These are phyloP conservation scores for Powellomyces hirtus DNA, from an alignment of 192 early-diverging fungal species.

Conservation along the genomic window DNA sequence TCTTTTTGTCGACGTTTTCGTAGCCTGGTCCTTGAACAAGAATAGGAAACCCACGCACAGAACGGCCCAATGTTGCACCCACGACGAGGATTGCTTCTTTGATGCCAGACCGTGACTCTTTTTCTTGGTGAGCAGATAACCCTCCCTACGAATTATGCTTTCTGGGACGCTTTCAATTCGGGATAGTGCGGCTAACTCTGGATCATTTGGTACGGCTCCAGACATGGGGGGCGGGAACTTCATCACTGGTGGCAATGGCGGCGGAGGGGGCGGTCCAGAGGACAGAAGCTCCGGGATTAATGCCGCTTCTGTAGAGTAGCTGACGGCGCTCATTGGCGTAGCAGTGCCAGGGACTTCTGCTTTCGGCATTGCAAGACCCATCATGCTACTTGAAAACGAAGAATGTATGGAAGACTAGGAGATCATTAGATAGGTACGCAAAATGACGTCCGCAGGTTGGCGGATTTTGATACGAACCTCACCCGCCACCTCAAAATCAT, in stretches of 20 bases:
- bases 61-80: constrained; percentile 39
- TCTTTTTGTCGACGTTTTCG: constrained; percentile 23
- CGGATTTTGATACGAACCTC: not conserved
- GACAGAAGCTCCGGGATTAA: constrained; percentile 1
- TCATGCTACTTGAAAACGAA: not conserved
- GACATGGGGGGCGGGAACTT: not conserved
- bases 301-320: not conserved
- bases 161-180: constrained; percentile 30
- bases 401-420: not conserved
- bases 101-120: constrained; percentile 5
- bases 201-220: constrained; percentile 1
- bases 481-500: not conserved
- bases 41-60: constrained; percentile 50
- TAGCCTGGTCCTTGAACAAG: constrained; percentile 48
- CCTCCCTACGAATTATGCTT: constrained; percentile 49
- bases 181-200: not conserved
- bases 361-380: no score
- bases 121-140: constrained; percentile 35
- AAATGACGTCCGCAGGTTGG: not conserved
- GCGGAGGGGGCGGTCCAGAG: constrained; percentile 3
- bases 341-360: not conserved
- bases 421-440: not conserved
- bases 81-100: constrained; percentile 32
- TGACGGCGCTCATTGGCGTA: not conserved
- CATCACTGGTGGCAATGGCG: constrained; percentile 14